Evolutionary conservation across 306 rosid genomes (phyloP).

Genomic region (Sicyos edulis): DNA sequence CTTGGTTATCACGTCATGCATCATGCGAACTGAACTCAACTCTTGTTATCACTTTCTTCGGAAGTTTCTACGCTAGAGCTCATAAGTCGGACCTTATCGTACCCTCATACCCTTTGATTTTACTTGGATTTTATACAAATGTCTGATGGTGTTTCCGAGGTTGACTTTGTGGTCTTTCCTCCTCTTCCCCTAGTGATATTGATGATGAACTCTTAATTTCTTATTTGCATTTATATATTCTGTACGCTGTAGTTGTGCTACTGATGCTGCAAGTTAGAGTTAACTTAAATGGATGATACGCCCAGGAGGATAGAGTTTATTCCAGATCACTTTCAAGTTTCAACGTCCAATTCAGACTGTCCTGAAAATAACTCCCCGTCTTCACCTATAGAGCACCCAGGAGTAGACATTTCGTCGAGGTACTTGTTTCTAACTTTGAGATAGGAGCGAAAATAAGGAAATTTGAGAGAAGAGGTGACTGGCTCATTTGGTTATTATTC

Average conservation of each 20-base stretch:
- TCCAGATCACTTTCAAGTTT: constrained; percentile 62
- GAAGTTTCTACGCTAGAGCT: no score
- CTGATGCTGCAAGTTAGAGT: constrained; percentile 20
- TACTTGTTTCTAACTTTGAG: constrained; percentile 22
- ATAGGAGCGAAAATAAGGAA: constrained; percentile 12
- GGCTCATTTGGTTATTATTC: constrained; percentile 29
- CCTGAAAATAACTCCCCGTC: constrained; percentile 33
- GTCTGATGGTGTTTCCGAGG: neutral
- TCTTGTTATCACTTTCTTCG: no score
- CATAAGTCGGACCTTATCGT: neutral
- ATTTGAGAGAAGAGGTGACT: neutral
- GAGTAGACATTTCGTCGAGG: constrained; percentile 40
- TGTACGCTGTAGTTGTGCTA: constrained; percentile 16
- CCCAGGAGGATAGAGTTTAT: constrained; percentile 57
- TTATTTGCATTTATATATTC: constrained; percentile 17
- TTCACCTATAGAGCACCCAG: constrained; percentile 32
- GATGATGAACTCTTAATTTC: neutral
- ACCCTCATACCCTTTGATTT: neutral
- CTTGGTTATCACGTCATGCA: no score
- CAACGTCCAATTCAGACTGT: constrained; percentile 42
- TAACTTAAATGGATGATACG: constrained; percentile 70
- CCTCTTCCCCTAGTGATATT: neutral
- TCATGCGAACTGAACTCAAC: no score
- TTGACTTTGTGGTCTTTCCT: constrained; percentile 3
- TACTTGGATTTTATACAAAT: neutral